Base-by-base conservation (phyloP, 495 filamentous ascomycete species). In the Aspergillus cristatus region DNA sequence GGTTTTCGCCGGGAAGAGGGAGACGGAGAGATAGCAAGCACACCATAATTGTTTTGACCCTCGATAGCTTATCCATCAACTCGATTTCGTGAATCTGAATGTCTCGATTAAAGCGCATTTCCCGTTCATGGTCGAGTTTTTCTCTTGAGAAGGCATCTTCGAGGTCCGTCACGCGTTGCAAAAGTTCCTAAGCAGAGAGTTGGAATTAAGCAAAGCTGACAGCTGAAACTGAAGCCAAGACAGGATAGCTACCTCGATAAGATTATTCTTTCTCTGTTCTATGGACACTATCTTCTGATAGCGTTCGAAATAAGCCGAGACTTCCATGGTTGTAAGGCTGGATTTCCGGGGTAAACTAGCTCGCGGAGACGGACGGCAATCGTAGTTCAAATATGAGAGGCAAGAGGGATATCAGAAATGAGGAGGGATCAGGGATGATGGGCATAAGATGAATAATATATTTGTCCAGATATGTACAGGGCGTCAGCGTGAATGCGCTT, bases 51-150 rank as follows among this genome's bases (percentile, higher is more conserved):
- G 51, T 55, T 45, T 69, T 68, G 38, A 63, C 58, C 47, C 60
- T 60, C 28, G 63, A 61, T 43, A 74, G 57, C 48, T 74, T 65
- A 11, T 71, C 57, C 60, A 70, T 69, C 47, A 74, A 50, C 41
- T 70, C 59, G 49, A 71, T 68, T 45, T 74, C 71, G 42, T 68
- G 66, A 25, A 69, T 46, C 40, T 74, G 71, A 38, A 70, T 62
- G 40, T 74, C 70, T 16, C 70, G 62, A 48, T 74, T 74, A 54
- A 68, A 74, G 30, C 66, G 69, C n/a, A 61, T 70, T 45, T 74
- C 70, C 25, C 71, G 65, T 37, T 70, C 63, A 59, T 70, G 71
- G 28, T 73, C 71, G 14, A 73, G 57, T 48, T 65, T 65, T 35
- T 68, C 62, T 43, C 63, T 65, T 30, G 66, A 52, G 38, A 64